Evolutionary conservation across 225 moss, liverwort and hornwort species (phyloP).

Genomic region (Marchantia paleacea): DNA sequence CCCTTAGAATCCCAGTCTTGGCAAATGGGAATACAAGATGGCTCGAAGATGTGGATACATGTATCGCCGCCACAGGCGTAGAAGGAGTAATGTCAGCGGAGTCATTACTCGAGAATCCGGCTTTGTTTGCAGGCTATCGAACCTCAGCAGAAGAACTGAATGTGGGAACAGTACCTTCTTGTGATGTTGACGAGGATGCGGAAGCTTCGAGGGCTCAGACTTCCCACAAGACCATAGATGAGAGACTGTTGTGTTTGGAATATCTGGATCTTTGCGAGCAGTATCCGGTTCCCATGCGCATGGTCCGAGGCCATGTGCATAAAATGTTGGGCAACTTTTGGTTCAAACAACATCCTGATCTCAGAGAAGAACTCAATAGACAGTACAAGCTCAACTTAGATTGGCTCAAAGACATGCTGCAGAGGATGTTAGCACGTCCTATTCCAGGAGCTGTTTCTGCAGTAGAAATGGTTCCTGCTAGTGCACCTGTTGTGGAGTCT

Average conservation of each 20-base stretch:
- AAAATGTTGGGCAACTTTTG: constrained; percentile 70
- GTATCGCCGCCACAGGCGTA: constrained; percentile 68
- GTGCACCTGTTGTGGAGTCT: neutral
- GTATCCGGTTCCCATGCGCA: constrained; percentile 86
- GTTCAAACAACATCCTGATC: constrained; percentile 68
- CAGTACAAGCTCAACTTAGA: constrained; percentile 60
- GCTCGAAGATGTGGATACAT: constrained; percentile 81
- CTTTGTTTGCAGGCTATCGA: constrained; percentile 65
- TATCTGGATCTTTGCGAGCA: constrained; percentile 82
- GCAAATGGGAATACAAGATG: constrained; percentile 91
- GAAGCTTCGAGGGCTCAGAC: constrained; percentile 1
- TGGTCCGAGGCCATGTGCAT: constrained; percentile 93
- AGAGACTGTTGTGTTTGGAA: constrained; percentile 61
- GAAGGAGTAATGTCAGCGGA: constrained; percentile 99
- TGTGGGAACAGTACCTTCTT: neutral
- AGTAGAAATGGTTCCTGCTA: neutral
- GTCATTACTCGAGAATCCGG: constrained; percentile 94
- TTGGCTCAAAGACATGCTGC: constrained; percentile 76
- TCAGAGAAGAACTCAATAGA: constrained; percentile 83
- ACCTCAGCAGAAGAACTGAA: constrained; percentile 31
- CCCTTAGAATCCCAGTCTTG: constrained; percentile 79
- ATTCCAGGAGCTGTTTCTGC: neutral
- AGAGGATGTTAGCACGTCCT: constrained; percentile 51
- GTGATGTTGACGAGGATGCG: constrained; percentile 8
- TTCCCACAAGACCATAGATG: constrained; percentile 33